Evolutionary conservation across 768 basidiomycete genomes (phyloP).

Genomic region (Suillus spraguei): DNA sequence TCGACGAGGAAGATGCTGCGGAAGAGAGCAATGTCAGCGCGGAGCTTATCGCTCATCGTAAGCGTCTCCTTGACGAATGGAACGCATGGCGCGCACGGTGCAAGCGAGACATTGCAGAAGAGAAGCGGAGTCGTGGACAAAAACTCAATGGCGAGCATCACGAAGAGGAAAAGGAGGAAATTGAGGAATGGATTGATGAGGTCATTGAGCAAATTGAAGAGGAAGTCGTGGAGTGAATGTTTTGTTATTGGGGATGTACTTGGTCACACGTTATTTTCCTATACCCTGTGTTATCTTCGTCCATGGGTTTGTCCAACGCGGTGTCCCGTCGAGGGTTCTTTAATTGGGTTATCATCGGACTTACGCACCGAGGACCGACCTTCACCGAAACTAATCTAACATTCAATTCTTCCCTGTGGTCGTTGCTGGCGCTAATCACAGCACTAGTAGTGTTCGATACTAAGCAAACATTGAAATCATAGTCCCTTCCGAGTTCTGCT

Average conservation of each 20-base stretch:
- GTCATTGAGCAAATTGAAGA: conserved; percentile 92
- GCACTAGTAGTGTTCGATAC: not conserved
- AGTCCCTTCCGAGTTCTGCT: conserved; percentile 5
- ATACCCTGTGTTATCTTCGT: not conserved
- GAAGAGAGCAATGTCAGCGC: conserved; percentile 95
- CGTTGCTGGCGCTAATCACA: not conserved
- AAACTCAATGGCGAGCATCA: conserved; percentile 38
- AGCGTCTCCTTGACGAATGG: conserved; percentile 97
- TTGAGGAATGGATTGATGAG: conserved; percentile 94
- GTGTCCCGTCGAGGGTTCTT: not conserved
- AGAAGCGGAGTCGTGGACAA: conserved; percentile 43
- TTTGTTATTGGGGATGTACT: not conserved
- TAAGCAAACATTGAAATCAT: not conserved
- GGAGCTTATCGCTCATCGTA: conserved; percentile 87
- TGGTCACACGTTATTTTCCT: conserved; percentile 1
- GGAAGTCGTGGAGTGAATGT: conserved; percentile 54
- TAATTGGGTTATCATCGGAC: not conserved
- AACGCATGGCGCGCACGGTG: conserved; percentile 90
- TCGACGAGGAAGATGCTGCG: conserved; percentile 96
- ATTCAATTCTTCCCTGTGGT: conserved; percentile 4
- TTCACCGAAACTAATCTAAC: conserved; percentile 7
- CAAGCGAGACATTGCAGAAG: conserved; percentile 65
- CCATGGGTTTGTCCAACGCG: too few species aligned
- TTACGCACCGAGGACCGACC: not conserved
- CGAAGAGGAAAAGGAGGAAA: conserved; percentile 78